Evolutionary conservation across 1,139 yeast genomes (phyloP).

Genomic region (Geotrichum restrictum): DNA sequence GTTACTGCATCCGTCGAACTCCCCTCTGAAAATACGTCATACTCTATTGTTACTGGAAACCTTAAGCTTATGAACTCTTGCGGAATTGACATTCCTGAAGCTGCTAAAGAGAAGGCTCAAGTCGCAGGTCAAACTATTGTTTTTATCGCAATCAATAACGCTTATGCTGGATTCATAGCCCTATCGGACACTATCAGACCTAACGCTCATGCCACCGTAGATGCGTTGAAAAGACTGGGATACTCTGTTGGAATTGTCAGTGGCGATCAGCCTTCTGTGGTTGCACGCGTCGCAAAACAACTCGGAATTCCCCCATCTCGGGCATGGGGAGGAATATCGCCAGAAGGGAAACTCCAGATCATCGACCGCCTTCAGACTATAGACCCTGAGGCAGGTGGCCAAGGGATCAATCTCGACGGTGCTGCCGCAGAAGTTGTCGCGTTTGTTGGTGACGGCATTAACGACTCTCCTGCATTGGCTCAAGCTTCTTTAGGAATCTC

Average conservation of each 20-base stretch:
- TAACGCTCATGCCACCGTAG: constrained; percentile 60
- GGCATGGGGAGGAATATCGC: constrained; percentile 74
- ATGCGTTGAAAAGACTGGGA: constrained; percentile 52
- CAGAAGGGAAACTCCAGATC: constrained; percentile 69
- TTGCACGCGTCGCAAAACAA: constrained; percentile 58
- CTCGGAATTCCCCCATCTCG: constrained; percentile 64
- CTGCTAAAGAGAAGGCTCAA: constrained; percentile 23
- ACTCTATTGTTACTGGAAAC: constrained; percentile 56
- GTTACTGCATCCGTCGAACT: constrained; percentile 48
- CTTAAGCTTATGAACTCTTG: constrained; percentile 43
- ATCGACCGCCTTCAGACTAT: constrained; percentile 53
- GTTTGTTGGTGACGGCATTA: constrained; percentile 94
- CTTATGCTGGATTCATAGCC: constrained; percentile 60
- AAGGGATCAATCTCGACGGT: constrained; percentile 7
- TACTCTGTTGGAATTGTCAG: constrained; percentile 82
- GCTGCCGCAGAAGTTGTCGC: constrained; percentile 47
- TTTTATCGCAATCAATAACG: constrained; percentile 50
- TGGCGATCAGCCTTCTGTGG: constrained; percentile 72
- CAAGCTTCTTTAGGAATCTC: constrained; percentile 88
- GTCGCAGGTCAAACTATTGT: constrained; percentile 34
- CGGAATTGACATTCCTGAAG: constrained; percentile 24
- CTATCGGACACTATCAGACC: constrained; percentile 66
- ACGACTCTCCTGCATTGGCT: constrained; percentile 93
- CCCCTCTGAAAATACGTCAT: constrained; percentile 23
- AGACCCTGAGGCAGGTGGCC: constrained; percentile 23